phyloP scores from a whole-genome alignment of 768 basidiomycete genomes.

The Asterophora lycoperdoides region DNA sequence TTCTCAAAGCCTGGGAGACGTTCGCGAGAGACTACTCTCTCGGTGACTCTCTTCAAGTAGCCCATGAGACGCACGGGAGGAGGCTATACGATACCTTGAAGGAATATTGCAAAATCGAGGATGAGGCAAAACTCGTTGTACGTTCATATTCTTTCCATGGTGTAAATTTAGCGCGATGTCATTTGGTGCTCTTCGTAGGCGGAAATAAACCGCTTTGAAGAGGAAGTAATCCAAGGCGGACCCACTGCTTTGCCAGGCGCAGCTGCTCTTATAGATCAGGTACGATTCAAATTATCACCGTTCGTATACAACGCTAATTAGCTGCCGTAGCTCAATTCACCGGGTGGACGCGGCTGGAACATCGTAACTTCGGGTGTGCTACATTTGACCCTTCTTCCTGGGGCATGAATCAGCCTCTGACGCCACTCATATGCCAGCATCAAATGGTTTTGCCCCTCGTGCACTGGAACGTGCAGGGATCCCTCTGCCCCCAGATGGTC shows the following conservation, averaged over 20 bases:
- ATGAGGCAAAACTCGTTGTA: conserved; percentile 55
- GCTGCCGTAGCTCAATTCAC: conserved; percentile 26
- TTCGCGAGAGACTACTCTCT: conserved; percentile 62
- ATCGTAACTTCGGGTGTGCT: conserved; percentile 75
- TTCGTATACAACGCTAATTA: background rate
- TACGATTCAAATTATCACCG: conserved; percentile 20
- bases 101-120: conserved; percentile 60
- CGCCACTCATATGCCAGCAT: conserved; percentile 47
- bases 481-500: conserved; percentile 50
- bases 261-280: conserved; percentile 48
- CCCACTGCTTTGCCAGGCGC: conserved; percentile 68
- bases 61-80: conserved; percentile 69
- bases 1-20: conserved; percentile 70
- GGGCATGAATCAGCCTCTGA: background rate
- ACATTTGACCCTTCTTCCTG: background rate
- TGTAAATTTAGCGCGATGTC: too few species aligned
- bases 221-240: conserved; percentile 62
- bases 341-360: conserved; percentile 55
- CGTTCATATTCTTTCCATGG: conserved; percentile 15
- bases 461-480: conserved; percentile 65
- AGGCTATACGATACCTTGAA: conserved; percentile 71
- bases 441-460: conserved; percentile 61
- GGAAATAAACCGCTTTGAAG: conserved; percentile 76
- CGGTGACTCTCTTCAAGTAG: conserved; percentile 41
- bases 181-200: conserved; percentile 41